phyloP scores from a whole-genome alignment of 352 stramenopile species.

The Pythium coloratum region DNA sequence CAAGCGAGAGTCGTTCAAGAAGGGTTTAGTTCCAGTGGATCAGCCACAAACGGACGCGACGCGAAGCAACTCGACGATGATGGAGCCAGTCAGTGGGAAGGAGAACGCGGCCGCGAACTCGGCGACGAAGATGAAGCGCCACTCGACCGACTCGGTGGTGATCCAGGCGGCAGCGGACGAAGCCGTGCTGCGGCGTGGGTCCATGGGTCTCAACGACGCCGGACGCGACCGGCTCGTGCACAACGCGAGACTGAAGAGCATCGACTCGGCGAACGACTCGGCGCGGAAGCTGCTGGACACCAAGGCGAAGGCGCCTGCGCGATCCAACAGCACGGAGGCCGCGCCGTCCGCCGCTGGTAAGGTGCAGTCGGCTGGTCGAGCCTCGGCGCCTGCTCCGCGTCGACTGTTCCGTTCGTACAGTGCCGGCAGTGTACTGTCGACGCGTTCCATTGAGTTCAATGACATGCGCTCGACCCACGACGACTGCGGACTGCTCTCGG shows the following conservation, averaged over 20 bases:
- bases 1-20: not conserved
- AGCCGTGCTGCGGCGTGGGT: constrained; percentile 8
- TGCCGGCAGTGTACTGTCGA: constrained; percentile 63
- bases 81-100: not conserved
- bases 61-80: not conserved
- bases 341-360: not conserved
- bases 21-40: not conserved
- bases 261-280: constrained; percentile 33
- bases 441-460: constrained; percentile 32
- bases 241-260: constrained; percentile 45
- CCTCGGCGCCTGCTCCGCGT: constrained; percentile 2
- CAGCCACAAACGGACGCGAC: not conserved
- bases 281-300: constrained; percentile 9
- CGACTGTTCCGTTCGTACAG: constrained; percentile 60
- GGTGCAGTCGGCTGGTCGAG: not conserved
- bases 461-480: constrained; percentile 21
- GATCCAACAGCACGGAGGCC: not conserved
- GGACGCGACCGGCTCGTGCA: constrained; percentile 39
- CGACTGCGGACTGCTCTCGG: constrained; percentile 20
- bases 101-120: constrained; percentile 1
- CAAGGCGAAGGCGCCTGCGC: not conserved
- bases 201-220: constrained; percentile 39
- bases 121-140: constrained; percentile 51
- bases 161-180: constrained; percentile 66
- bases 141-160: constrained; percentile 60